Conservation (phyloP, 2,329 filamentous ascomycete species). For the Penicillium sp. region DNA sequence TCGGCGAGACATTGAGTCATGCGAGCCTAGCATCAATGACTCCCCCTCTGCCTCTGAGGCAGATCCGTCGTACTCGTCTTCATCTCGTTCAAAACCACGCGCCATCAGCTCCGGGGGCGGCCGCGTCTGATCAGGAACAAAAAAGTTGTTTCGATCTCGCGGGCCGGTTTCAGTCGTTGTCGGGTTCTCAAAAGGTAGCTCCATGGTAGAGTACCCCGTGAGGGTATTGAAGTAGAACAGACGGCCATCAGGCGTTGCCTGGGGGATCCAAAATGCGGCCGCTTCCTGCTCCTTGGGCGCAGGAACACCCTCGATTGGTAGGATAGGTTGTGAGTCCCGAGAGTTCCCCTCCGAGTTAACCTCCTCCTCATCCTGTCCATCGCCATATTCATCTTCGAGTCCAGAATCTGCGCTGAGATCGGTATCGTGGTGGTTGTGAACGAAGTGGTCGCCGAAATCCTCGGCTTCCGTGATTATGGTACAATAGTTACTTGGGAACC, state of each 20-base stretch:
- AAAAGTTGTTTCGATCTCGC: conserved; percentile 81
- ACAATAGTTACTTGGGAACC: conserved; percentile 99
- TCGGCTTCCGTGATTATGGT: conserved; percentile 75
- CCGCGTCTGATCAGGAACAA: conserved; percentile 83
- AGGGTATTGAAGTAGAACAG: conserved; percentile 98
- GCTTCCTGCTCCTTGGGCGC: conserved; percentile 67
- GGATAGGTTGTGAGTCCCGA: conserved; percentile 58
- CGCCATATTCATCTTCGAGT: conserved; percentile 62
- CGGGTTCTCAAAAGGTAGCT: conserved; percentile 89
- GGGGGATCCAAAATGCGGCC: conserved; percentile 97
- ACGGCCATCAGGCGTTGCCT: conserved; percentile 88
- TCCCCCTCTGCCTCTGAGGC: conserved; percentile 82
- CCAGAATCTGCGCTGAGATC: conserved; percentile 51
- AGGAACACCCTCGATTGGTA: conserved; percentile 68
- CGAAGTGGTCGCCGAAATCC: conserved; percentile 64
- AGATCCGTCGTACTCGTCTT: conserved; percentile 92
- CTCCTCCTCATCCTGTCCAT: conserved; percentile 62
- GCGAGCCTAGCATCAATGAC: conserved; percentile 66
- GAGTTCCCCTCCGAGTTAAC: conserved; percentile 67
- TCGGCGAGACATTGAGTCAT: conserved; percentile 64
- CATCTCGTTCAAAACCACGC: conserved; percentile 74
- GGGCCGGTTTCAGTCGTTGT: conserved; percentile 80
- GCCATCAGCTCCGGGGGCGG: conserved; percentile 91
- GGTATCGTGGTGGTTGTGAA: conserved; percentile 56
- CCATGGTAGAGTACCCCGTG: conserved; percentile 91